Evolutionary conservation across 305 asterid species (phyloP), one percentile per base, ranked within the genome.

Genomic region (Fraxinus dipetala): DNA sequence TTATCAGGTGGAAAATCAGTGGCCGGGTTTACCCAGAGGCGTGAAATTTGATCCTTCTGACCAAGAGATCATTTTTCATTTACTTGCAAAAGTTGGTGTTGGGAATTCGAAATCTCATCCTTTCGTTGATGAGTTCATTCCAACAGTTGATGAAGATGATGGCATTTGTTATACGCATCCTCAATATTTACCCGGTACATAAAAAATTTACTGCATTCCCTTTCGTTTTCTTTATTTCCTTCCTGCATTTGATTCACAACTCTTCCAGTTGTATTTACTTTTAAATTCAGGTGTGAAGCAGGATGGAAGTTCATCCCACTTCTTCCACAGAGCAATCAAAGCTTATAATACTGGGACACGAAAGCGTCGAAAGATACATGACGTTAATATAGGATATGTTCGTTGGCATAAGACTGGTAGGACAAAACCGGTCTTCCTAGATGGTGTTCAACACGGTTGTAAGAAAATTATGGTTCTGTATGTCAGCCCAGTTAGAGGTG

Each of bases 361-460:
- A 59, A 96, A 96, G 88, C 96, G 98, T 51, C 88, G 98, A 78
- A 94, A 96, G 89, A 93, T 96, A 85, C 93, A 85, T 72, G 97
- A 95, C 2, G 92, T 85, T 84, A 85, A 91, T 79, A 82, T 70
- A 35, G 95, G 95, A 22, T 98, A 96, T 78, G 97, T 94, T 70
- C 97, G 98, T 61, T 95, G 99, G 99, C 99, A 96, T 51, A 96
- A 96, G 81, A 96, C 98, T 18, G 98, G 99, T 72, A 92, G 97
- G 20, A 95, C 99, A 10, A 96, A 96, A 80, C 96, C 98, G 56
- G 97, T 96, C 56, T 24, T 82, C 8, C 78, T 94, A 80, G 98
- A 92, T 61, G 98, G 99, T 14, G 74, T 85, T 1, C 99, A 96
- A 70, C 91, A 84, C 76, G 99, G 99, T 13, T 96, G 99, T 86